Conservation (phyloP, 2,329 filamentous ascomycete genomes). For the Remersonia thermophila region DNA sequence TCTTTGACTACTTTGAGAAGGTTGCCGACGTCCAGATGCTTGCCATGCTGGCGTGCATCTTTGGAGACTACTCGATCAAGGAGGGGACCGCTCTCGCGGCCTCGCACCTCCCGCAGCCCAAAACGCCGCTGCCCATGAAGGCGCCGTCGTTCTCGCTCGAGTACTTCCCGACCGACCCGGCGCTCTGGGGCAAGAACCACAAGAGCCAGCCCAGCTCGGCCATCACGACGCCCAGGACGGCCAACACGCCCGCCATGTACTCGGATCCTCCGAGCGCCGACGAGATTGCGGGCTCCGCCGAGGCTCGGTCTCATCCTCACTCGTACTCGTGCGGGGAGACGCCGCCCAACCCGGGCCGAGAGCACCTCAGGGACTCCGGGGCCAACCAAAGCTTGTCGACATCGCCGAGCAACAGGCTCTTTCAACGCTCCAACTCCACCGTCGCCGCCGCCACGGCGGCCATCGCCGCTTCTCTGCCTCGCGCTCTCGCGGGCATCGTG, state of each 20-base stretch:
- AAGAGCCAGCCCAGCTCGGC: constrained; percentile 42
- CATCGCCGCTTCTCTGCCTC: constrained; percentile 43
- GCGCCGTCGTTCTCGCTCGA: constrained; percentile 54
- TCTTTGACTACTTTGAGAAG: constrained; percentile 53
- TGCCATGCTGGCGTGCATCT: constrained; percentile 59
- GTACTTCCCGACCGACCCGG: constrained; percentile 49
- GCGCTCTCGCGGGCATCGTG: constrained; percentile 27
- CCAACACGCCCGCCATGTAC: constrained; percentile 42
- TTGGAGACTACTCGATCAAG: constrained; percentile 46
- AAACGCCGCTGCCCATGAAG: constrained; percentile 53
- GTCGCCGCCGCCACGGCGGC: constrained; percentile 44
- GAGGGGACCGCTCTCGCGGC: constrained; percentile 46
- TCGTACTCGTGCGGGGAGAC: constrained; percentile 53
- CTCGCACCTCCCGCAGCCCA: constrained; percentile 42
- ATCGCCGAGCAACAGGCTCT: constrained; percentile 42
- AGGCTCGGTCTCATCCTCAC: constrained; percentile 37
- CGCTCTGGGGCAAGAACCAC: constrained; percentile 39
- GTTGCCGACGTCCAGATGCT: constrained; percentile 57
- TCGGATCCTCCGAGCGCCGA: constrained; percentile 47
- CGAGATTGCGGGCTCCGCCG: constrained; percentile 38
- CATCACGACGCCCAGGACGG: constrained; percentile 44
- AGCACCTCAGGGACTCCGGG: constrained; percentile 32
- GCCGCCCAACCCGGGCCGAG: constrained; percentile 37
- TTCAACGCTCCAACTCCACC: constrained; percentile 42
- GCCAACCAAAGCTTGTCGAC: constrained; percentile 43